Conservation (phyloP, 1,284 basidiomycete genomes). For the Ustilago xerochloae region DNA sequence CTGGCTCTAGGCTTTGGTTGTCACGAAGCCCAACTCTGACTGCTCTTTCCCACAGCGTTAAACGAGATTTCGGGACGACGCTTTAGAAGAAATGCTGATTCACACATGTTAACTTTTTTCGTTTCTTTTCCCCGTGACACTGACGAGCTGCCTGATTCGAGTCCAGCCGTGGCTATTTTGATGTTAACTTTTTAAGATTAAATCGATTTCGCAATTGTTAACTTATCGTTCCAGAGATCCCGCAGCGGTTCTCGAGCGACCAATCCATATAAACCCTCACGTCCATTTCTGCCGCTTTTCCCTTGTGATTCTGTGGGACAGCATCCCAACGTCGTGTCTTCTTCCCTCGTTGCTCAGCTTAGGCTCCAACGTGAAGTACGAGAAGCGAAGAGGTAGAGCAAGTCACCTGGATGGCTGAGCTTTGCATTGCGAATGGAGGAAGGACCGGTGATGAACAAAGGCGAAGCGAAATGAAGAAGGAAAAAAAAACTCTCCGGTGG, state of each 20-base stretch:
- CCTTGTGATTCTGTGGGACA: not conserved
- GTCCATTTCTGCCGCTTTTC: not conserved
- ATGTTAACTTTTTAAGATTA: constrained; percentile 7
- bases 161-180: constrained; percentile 3
- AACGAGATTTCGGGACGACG: not conserved
- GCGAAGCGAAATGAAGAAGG: too few species aligned
- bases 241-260: constrained; percentile 10
- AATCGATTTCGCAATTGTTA: constrained; percentile 13
- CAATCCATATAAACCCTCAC: not conserved
- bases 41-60: not conserved
- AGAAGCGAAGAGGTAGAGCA: too few species aligned
- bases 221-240: constrained; percentile 47
- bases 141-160: not conserved
- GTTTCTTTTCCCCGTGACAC: too few species aligned
- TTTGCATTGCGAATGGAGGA: too few species aligned
- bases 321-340: not conserved
- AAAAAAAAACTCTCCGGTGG: constrained; percentile 4
- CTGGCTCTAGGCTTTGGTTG: too few species aligned
- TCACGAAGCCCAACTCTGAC: too few species aligned
- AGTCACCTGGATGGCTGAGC: too few species aligned
- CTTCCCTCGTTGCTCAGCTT: not conserved
- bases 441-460: too few species aligned
- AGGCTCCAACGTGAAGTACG: not conserved
- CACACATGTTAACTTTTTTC: constrained; percentile 1
- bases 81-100: not conserved